phyloP scores from a whole-genome alignment of 2,329 filamentous ascomycete genomes.

The Macrophomina phaseolina region DNA sequence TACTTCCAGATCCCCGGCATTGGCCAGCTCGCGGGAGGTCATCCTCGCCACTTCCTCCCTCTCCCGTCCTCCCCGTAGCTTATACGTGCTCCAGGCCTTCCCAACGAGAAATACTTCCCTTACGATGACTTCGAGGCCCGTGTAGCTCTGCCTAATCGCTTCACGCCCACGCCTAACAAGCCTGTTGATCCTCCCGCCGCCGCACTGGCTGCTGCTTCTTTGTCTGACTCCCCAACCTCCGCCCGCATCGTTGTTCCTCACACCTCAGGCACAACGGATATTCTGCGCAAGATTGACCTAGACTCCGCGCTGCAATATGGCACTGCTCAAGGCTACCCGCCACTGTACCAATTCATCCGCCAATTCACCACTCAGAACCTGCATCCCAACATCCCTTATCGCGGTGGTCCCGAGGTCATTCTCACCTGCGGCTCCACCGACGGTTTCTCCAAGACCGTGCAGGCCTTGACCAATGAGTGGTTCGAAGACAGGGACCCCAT shows the following conservation, averaged over 20 bases:
- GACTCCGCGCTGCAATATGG: slow-evolving; percentile 87
- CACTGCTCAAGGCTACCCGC: slow-evolving; percentile 78
- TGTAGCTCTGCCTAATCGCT: slow-evolving; percentile 75
- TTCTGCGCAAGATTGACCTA: slow-evolving; percentile 76
- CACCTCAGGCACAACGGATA: slow-evolving; percentile 62
- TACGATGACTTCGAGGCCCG: slow-evolving; percentile 89
- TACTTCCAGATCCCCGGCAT: slow-evolving; percentile 73
- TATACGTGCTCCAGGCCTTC: slow-evolving; percentile 66
- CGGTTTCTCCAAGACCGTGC: slow-evolving; percentile 78
- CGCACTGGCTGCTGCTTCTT: slow-evolving; percentile 39
- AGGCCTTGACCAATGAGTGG: slow-evolving; percentile 80
- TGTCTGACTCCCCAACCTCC: slow-evolving; percentile 36
- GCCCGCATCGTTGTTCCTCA: slow-evolving; percentile 75
- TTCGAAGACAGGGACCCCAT: slow-evolving; percentile 69
- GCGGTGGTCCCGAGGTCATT: slow-evolving; percentile 75
- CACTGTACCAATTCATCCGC: slow-evolving; percentile 77
- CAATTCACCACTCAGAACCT: slow-evolving; percentile 78
- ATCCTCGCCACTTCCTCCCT: slow-evolving; percentile 5
- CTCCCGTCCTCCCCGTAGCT: slow-evolving; percentile 24
- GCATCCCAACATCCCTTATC: slow-evolving; percentile 82
- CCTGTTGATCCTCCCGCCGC: slow-evolving; percentile 54
- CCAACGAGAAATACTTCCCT: slow-evolving; percentile 82
- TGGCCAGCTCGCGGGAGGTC: slow-evolving; percentile 66
- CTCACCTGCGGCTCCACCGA: slow-evolving; percentile 85
- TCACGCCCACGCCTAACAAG: slow-evolving; percentile 71